Conservation (phyloP, 768 basidiomycete species). For the Brasilioporus rufonigricans region DNA sequence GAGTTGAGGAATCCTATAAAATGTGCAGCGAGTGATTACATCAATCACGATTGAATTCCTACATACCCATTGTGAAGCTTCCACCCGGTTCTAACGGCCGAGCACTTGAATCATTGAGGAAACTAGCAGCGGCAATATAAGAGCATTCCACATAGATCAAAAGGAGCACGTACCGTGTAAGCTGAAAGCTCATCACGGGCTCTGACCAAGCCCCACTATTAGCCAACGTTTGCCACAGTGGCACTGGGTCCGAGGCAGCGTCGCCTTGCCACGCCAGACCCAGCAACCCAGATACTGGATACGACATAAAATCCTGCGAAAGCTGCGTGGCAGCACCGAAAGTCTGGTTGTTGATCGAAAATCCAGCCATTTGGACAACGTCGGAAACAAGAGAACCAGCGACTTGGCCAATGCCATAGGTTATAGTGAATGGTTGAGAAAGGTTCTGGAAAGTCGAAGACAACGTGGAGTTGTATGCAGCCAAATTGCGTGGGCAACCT, state of each 20-base stretch:
- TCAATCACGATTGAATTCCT: not conserved
- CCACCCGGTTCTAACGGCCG: conserved; percentile 63
- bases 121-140: conserved; percentile 29
- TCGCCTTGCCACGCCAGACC: conserved; percentile 81
- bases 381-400: conserved; percentile 70
- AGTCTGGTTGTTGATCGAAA: conserved; percentile 71
- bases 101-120: conserved; percentile 42
- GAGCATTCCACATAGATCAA: not conserved
- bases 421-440: conserved; percentile 59
- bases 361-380: conserved; percentile 85
- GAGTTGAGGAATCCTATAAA: conserved; percentile 60
- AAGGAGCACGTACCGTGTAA: conserved; percentile 57
- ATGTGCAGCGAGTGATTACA: not conserved
- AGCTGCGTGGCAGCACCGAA: conserved; percentile 65
- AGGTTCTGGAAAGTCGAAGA: conserved; percentile 64
- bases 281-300: conserved; percentile 83
- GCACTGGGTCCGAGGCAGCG: conserved; percentile 65
- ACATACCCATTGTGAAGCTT: conserved; percentile 66
- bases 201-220: conserved; percentile 57
- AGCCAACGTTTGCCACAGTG: conserved; percentile 84
- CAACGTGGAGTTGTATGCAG: conserved; percentile 46
- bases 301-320: conserved; percentile 54
- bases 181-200: conserved; percentile 80
- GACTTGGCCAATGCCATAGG: conserved; percentile 81
- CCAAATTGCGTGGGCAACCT: conserved; percentile 45